phyloP scores from a whole-genome alignment of 495 filamentous ascomycete species.

The Baudoinia panamericana region DNA sequence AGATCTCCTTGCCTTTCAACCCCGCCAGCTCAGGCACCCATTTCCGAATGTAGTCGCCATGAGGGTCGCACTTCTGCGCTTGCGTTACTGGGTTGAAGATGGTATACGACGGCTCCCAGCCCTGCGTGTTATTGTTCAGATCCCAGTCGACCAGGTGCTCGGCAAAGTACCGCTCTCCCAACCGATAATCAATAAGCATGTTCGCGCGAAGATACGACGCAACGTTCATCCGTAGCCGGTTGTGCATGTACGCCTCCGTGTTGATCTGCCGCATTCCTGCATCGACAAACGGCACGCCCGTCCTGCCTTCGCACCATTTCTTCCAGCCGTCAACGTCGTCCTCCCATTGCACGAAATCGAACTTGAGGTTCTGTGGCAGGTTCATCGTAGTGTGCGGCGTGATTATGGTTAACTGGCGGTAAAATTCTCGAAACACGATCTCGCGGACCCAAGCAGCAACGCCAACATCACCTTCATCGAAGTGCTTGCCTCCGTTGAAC shows the following conservation, averaged over 20 bases:
- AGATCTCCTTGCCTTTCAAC: constrained; percentile 34
- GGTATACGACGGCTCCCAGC: constrained; percentile 36
- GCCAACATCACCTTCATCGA: constrained; percentile 21
- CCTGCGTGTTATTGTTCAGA: constrained; percentile 35
- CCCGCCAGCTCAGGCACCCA: constrained; percentile 44
- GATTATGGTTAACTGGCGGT: constrained; percentile 32
- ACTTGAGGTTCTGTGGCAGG: constrained; percentile 35
- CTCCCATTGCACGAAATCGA: constrained; percentile 36
- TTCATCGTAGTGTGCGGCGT: constrained; percentile 36
- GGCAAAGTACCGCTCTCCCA: constrained; percentile 35
- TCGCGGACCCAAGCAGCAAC: constrained; percentile 35
- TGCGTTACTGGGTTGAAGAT: constrained; percentile 35
- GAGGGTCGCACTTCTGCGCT: constrained; percentile 39
- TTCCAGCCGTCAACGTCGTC: constrained; percentile 35
- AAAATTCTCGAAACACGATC: constrained; percentile 36
- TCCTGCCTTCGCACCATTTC: constrained; percentile 33
- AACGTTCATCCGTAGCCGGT: constrained; percentile 35
- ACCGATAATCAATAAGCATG: constrained; percentile 33
- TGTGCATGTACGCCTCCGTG: constrained; percentile 37
- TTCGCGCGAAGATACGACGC: constrained; percentile 32
- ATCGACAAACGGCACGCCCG: constrained; percentile 34
- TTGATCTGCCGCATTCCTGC: constrained; percentile 36
- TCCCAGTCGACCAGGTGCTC: constrained; percentile 37
- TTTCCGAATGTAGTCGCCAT: constrained; percentile 45
- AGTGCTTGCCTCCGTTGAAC: constrained; percentile 26